Percentiles rank a stretch among this genome's conserved stretches.
phyloP scores from a whole-genome alignment of 169 alveolate species.

The Plasmodium vinckei region DNA sequence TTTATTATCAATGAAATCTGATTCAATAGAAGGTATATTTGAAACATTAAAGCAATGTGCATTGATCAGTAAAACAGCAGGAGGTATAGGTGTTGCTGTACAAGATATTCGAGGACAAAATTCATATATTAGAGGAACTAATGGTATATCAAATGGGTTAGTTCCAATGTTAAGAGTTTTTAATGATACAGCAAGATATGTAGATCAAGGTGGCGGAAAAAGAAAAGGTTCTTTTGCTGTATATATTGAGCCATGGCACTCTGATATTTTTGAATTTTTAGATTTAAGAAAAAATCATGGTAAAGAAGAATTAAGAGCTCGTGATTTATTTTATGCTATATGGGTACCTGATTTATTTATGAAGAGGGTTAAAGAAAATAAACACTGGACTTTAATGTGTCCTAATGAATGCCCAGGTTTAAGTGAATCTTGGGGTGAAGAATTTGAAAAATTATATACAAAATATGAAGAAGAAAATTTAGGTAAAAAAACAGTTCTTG shows the following conservation, averaged over 20 bases:
- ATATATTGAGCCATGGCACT: constrained; percentile 99
- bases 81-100: constrained; percentile 98
- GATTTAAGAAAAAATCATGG: constrained; percentile 97
- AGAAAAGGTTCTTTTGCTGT: constrained; percentile 98
- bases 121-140: constrained; percentile 97
- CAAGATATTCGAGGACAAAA: constrained; percentile 96
- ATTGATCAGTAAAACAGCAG: constrained; percentile 97
- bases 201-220: constrained; percentile 97
- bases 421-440: constrained; percentile 95
- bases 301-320: constrained; percentile 97
- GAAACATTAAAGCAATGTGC: constrained; percentile 97
- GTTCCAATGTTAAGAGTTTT: constrained; percentile 98
- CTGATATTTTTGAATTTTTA: constrained; percentile 96
- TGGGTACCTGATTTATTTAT: constrained; percentile 99
- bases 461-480: constrained; percentile 90
- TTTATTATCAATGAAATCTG: constrained; percentile 94
- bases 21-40: constrained; percentile 98
- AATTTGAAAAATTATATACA: constrained; percentile 93
- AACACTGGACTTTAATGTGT: constrained; percentile 98
- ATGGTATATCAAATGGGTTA: constrained; percentile 98
- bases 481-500: constrained; percentile 96
- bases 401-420: constrained; percentile 99
- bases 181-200: constrained; percentile 96
- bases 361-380: constrained; percentile 96
- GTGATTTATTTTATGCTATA: constrained; percentile 98